Base-by-base conservation (phyloP, 306 rosid species). In the Lathyrus sativus region DNA sequence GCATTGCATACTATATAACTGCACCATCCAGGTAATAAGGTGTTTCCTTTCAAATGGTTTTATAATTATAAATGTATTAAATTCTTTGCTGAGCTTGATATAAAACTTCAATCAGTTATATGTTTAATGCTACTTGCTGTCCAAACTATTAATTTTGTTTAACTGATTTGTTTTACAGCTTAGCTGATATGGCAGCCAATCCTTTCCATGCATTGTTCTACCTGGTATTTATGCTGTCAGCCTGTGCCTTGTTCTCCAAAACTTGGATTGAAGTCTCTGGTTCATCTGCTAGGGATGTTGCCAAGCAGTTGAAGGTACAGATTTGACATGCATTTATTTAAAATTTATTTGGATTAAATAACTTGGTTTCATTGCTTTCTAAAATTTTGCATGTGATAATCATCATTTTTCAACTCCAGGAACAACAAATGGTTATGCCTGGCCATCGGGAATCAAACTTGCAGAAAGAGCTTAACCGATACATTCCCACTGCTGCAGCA, bases 201-300 rank as follows among this genome's bases (percentile, higher is more conserved):
- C 98, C 98, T 35, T 92, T 84, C 82, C 98, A 92, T 62, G 96
- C 96, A 0, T 48, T 92, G 76, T 89, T 92, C 85, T 92, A 92
- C 78, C 82, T 92, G 11, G 85, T 85, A 10, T 92, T 92, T 75
- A 89, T 92, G 98, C 76, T 92, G 71, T 76, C 96, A 6, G 98
- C 96, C 0, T 92, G 98, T 65, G 98, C 98, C 45, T 76, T 89
- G 68, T 89, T 92, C 87, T 92, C 98, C 3, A 92, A 92, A 79
- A 89, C 96, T 26, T 92, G 98, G 98, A 92, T 92, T 73, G 96
- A 92, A 82, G 98, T 92, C 66, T 92, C 96, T 17, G 98, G 98
- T 68, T 92, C 98, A 24, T 92, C 96, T 79, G 98, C 98, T 14
- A 86, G 51, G 67, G 98, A 91, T 82, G 98, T 92, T 71, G 98